Conservation (phyloP, 768 basidiomycete species). For the Agrocybe pediades region DNA sequence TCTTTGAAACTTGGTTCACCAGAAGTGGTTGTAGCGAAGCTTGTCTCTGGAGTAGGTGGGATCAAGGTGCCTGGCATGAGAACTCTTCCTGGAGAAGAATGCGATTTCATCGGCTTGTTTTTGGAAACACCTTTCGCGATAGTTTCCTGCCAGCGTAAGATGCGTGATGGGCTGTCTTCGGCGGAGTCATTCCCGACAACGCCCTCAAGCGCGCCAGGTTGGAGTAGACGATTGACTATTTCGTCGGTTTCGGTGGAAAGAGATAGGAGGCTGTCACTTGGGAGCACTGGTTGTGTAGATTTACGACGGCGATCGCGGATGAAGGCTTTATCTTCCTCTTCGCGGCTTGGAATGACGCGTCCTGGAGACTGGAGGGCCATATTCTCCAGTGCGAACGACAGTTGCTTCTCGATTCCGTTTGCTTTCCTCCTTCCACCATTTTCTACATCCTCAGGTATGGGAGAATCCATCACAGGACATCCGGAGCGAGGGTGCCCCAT, state of each 20-base stretch:
- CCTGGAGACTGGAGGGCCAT: constrained; percentile 38
- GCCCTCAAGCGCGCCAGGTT: constrained; percentile 43
- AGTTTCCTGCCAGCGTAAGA: constrained; percentile 39
- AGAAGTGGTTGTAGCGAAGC: constrained; percentile 25
- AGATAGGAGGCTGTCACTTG: constrained; percentile 49
- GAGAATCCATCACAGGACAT: constrained; percentile 48
- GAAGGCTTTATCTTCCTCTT: constrained; percentile 34
- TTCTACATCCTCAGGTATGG: constrained; percentile 5
- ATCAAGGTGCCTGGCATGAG: constrained; percentile 60
- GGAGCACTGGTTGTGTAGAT: constrained; percentile 26
- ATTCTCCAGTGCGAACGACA: constrained; percentile 47
- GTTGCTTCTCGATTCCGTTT: constrained; percentile 19
- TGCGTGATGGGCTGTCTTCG: constrained; percentile 28
- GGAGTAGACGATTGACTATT: constrained; percentile 45
- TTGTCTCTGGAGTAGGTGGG: constrained; percentile 49
- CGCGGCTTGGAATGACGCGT: constrained; percentile 17
- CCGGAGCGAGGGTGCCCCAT: constrained; percentile 66
- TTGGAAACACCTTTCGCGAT: constrained; percentile 18
- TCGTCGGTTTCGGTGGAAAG: constrained; percentile 49
- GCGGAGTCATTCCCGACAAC: constrained; percentile 23
- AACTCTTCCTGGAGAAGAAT: constrained; percentile 32
- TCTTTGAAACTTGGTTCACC: constrained; percentile 5
- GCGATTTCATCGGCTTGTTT: constrained; percentile 19
- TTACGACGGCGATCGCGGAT: constrained; percentile 34
- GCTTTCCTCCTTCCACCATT: constrained; percentile 5